Conservation (phyloP, 2,329 filamentous ascomycete genomes). For the Fusarium sulawesiense region DNA sequence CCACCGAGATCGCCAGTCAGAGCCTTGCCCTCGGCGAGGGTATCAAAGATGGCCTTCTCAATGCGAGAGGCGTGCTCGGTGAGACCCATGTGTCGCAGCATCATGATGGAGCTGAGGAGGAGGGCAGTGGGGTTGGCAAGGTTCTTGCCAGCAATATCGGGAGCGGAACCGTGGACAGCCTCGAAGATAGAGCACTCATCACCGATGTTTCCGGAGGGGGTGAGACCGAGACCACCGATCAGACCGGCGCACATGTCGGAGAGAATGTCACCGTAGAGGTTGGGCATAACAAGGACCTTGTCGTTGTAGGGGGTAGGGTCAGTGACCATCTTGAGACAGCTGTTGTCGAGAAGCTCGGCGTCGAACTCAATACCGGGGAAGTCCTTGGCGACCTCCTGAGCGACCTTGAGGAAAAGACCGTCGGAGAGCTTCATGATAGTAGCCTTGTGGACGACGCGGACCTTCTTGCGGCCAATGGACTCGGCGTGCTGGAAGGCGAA, state of each 20-base stretch:
- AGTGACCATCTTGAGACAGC: constrained; percentile 98
- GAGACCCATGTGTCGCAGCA: constrained; percentile 98
- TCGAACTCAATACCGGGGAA: constrained; percentile 97
- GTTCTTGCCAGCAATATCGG: constrained; percentile 94
- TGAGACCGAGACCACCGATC: constrained; percentile 96
- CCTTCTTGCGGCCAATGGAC: constrained; percentile 93
- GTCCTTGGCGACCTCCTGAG: constrained; percentile 88
- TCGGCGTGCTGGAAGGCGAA: constrained; percentile 99
- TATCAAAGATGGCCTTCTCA: constrained; percentile 94
- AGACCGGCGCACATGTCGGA: constrained; percentile 99
- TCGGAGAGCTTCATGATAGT: constrained; percentile 99
- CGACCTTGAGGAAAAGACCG: constrained; percentile 94
- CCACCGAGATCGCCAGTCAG: constrained; percentile 97
- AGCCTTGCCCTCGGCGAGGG: constrained; percentile 93
- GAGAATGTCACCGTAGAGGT: constrained; percentile 99
- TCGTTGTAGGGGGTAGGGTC: constrained; percentile 98
- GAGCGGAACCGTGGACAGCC: constrained; percentile 96
- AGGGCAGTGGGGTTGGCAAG: constrained; percentile 98
- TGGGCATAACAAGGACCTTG: constrained; percentile 98
- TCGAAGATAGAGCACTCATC: constrained; percentile 99
- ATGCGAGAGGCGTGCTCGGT: constrained; percentile 86
- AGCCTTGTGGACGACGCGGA: constrained; percentile 98
- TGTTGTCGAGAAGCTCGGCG: constrained; percentile 98
- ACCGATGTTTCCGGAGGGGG: constrained; percentile 97
- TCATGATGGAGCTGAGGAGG: constrained; percentile 97